phyloP scores from a whole-genome alignment of 257 asterid species.

The Ajuga chamaepitys region DNA sequence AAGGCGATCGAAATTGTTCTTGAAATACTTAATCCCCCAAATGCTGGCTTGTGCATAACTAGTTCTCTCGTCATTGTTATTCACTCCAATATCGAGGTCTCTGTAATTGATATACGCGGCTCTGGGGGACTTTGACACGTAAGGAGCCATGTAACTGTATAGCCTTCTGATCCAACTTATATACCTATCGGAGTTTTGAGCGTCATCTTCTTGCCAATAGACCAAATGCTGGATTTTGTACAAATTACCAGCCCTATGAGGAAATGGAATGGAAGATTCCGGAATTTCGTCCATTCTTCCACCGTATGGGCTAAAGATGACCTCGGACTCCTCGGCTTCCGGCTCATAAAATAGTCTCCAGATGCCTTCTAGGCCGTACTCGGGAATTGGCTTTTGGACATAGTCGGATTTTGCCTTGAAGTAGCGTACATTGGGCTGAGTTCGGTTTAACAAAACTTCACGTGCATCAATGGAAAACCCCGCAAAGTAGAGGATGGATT shows the following conservation, averaged over 20 bases:
- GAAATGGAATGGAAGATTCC: conserved; percentile 6
- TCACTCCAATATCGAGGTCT: conserved; percentile 18
- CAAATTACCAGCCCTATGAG: conserved; percentile 10
- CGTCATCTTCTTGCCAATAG: background rate
- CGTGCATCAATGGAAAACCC: background rate
- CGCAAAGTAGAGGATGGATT: background rate
- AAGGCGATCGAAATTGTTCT: conserved; percentile 8
- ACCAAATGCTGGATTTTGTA: conserved; percentile 6
- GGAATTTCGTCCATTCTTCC: conserved; percentile 16
- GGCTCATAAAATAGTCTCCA: background rate
- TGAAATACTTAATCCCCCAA: conserved; percentile 17
- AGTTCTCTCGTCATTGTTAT: background rate
- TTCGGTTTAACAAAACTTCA: conserved; percentile 12
- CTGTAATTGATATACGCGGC: conserved; percentile 14
- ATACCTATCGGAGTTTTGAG: background rate
- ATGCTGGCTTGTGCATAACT: conserved; percentile 16
- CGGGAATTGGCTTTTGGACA: conserved; percentile 26
- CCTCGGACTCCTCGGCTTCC: background rate
- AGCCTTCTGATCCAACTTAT: conserved; percentile 10
- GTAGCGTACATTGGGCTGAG: background rate
- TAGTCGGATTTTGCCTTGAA: conserved; percentile 30
- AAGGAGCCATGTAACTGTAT: conserved; percentile 13
- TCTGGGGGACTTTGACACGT: background rate
- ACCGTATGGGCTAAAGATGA: conserved; percentile 2
- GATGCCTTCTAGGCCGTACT: conserved; percentile 21